Percentiles rank a stretch among this genome's conserved stretches.
These are phyloP conservation scores for Cyclotella kingstonii DNA, from an alignment of 108 stramenopile species.

Conservation along the genomic window DNA sequence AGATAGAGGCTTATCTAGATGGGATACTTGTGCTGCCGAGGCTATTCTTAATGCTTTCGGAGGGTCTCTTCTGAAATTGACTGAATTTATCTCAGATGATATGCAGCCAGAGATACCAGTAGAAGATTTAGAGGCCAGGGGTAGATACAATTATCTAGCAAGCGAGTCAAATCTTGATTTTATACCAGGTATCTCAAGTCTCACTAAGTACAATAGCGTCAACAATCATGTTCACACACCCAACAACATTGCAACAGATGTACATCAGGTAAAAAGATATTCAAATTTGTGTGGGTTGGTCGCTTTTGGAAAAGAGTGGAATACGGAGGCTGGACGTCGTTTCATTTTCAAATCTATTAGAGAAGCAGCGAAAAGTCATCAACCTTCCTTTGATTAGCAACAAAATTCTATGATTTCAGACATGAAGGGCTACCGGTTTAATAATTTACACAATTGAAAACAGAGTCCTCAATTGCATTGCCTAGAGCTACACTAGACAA, in stretches of 20 bases:
- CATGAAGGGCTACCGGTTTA: too few relatives aligned
- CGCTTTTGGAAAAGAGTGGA: slow-evolving; percentile 49
- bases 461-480: too few relatives aligned
- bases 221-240: slow-evolving; percentile 9
- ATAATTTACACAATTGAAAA: too few relatives aligned
- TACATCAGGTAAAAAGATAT: slow-evolving; percentile 46
- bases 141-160: slow-evolving; percentile 49
- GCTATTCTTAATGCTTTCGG: slow-evolving; percentile 57
- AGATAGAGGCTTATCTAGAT: slow-evolving; percentile 62
- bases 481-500: too few relatives aligned
- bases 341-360: slow-evolving; percentile 14
- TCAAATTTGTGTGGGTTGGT: slow-evolving; percentile 58
- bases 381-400: slow-evolving; percentile 43
- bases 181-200: slow-evolving; percentile 23
- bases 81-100: slow-evolving; percentile 10
- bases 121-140: not conserved
- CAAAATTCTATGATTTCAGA: too few relatives aligned
- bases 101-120: not conserved
- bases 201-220: slow-evolving; percentile 54
- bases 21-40: slow-evolving; percentile 68
- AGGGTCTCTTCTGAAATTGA: slow-evolving; percentile 49
- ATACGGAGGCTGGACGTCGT: slow-evolving; percentile 18
- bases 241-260: slow-evolving; percentile 26
- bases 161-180: slow-evolving; percentile 55
- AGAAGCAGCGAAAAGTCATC: slow-evolving; percentile 18